Conservation (phyloP, 495 filamentous ascomycete genomes). For the Podospora didyma region DNA sequence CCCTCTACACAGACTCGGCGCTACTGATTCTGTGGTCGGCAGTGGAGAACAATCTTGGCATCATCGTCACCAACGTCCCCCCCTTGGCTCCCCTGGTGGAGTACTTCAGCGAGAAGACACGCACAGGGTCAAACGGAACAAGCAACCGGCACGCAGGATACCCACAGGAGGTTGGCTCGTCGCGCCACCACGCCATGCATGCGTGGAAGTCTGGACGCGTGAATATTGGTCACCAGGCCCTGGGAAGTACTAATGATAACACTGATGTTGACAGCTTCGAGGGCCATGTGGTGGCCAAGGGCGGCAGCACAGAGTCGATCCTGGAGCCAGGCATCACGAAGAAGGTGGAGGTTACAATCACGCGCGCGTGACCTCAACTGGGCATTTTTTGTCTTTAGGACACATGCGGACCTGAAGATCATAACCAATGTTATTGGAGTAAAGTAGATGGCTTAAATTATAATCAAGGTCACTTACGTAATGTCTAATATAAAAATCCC, state of each 20-base stretch:
- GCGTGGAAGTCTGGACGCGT: slow-evolving; percentile 12
- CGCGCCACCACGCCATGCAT: slow-evolving; percentile 21
- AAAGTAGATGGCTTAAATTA: no score
- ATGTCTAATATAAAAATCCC: no score
- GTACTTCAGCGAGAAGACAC: slow-evolving; percentile 29
- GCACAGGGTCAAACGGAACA: background rate
- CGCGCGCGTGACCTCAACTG: background rate
- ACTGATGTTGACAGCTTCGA: slow-evolving; percentile 18
- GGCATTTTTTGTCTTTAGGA: no score
- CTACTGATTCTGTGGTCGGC: slow-evolving; percentile 48
- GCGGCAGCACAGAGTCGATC: slow-evolving; percentile 20
- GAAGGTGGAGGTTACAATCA: slow-evolving; percentile 21
- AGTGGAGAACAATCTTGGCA: slow-evolving; percentile 49
- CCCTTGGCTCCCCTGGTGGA: slow-evolving; percentile 49
- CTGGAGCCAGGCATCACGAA: slow-evolving; percentile 21
- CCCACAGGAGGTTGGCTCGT: slow-evolving; percentile 32
- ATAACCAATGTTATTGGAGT: no score
- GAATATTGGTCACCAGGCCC: slow-evolving; percentile 14
- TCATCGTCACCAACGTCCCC: slow-evolving; percentile 47
- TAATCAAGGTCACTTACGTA: no score
- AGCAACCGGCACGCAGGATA: slow-evolving; percentile 33
- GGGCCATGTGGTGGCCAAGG: slow-evolving; percentile 13
- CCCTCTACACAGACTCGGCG: slow-evolving; percentile 42
- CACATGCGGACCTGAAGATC: no score
- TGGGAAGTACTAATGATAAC: slow-evolving; percentile 18